Base-by-base conservation (phyloP, 208 protist species). In the Angomonas deanei region DNA sequence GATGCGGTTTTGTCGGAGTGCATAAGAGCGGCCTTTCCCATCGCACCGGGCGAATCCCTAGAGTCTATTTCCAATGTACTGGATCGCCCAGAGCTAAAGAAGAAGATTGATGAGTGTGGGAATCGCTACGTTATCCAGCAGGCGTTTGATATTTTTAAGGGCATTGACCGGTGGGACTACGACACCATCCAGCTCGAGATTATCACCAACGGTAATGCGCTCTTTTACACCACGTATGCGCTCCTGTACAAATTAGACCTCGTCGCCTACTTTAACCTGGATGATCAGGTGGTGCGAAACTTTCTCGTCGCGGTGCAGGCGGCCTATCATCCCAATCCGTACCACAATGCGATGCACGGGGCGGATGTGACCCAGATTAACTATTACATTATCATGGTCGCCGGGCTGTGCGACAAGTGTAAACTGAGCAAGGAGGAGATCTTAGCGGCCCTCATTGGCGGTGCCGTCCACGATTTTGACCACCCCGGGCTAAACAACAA, bases 401-500 rank as follows among this genome's bases (percentile, higher is more conserved):
- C 79, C 10, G 86, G 86, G 13, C 66, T 96, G 36, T 59, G 39
- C 19, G 68, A 83, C 26, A 86, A 83, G 68, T 92, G 84, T 62
- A 27, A 72, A 13, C 62, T 97, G 42, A 92, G 74, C 61, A 82
- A 90, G 46, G 84, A 95, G 61, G 96, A 99, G 56, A 57, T 93
- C 6, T 79, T 98, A n/a, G 92, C 92, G 0, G 61, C 80, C 10
- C 10, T 98, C 4, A 70, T 98, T 21, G 80, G 96, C 19, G 91
- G 86, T 17, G 74, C 94, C 21, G 84, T 97, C 50, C 97, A 99
- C 78, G 97, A 99, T 84, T 91, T 96, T 68, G 94, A 98, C 62
- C 97, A 99, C 72, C 95, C 96, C 0, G 97, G 97, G 26, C 62
- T 98, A 27, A 98, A 98, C 78, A 98, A 98, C 75, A 93, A 91